Evolutionary conservation across 2,329 filamentous ascomycete genomes (phyloP).

Genomic region (Aspergillus novoparasiticus): DNA sequence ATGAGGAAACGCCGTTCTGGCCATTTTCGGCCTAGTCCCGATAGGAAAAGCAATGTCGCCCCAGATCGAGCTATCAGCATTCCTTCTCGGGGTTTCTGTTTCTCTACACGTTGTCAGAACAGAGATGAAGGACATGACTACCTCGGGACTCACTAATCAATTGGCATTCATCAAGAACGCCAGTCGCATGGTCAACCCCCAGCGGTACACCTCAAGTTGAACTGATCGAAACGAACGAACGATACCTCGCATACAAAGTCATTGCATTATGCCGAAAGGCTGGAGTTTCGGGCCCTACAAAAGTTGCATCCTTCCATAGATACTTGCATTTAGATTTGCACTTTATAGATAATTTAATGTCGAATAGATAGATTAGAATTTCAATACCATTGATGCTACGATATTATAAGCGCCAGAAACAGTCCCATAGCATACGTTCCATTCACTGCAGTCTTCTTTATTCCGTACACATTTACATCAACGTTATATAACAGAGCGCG

Average conservation of each 20-base stretch:
- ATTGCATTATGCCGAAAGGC: conserved; percentile 2
- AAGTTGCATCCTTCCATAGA: background rate
- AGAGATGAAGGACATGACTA: background rate
- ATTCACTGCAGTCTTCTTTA: background rate
- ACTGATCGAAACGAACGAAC: background rate
- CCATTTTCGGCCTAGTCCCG: no score
- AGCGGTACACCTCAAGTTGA: background rate
- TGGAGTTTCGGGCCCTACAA: conserved; percentile 6
- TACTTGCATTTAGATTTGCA: background rate
- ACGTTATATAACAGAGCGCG: background rate
- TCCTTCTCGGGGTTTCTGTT: background rate
- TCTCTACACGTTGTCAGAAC: background rate
- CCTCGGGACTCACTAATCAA: background rate
- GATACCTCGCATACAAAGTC: background rate
- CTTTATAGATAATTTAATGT: background rate
- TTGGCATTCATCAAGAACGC: background rate
- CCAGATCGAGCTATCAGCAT: background rate
- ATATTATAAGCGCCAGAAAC: background rate
- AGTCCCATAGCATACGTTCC: background rate
- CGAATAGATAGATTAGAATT: background rate
- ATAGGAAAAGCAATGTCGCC: background rate
- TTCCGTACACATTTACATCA: background rate
- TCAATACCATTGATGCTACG: background rate
- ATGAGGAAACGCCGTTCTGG: background rate
- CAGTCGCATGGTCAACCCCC: background rate